Conservation (phyloP, 1,139 yeast species). For the Blastobotrys malaysiensis region DNA sequence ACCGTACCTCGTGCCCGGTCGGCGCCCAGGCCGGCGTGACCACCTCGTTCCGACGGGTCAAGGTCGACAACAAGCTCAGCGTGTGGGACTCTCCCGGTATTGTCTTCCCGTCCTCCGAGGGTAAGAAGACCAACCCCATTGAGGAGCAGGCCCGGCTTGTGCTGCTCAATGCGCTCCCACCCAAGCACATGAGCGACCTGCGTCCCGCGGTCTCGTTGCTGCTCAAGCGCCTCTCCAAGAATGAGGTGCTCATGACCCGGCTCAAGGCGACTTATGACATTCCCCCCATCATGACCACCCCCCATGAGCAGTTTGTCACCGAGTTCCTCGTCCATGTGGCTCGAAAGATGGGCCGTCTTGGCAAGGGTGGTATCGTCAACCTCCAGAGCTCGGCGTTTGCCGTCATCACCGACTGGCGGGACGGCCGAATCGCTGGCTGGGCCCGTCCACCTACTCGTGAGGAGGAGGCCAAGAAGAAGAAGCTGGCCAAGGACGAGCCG, state of each 20-base stretch:
- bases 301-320: slow-evolving; percentile 42
- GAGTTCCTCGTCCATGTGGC: slow-evolving; percentile 91
- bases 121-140: slow-evolving; percentile 45
- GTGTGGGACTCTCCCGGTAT: slow-evolving; percentile 96
- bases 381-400: slow-evolving; percentile 77
- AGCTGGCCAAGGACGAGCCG: slow-evolving; percentile 29
- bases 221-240: slow-evolving; percentile 59
- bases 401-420: slow-evolving; percentile 93
- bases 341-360: slow-evolving; percentile 84
- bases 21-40: slow-evolving; percentile 99
- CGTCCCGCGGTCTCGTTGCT: slow-evolving; percentile 72
- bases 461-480: slow-evolving; percentile 22
- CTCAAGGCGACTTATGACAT: slow-evolving; percentile 67
- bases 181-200: slow-evolving; percentile 81
- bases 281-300: slow-evolving; percentile 65
- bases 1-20: slow-evolving; percentile 74
- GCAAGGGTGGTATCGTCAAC: slow-evolving; percentile 91
- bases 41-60: slow-evolving; percentile 83
- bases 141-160: slow-evolving; percentile 86
- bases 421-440: slow-evolving; percentile 93
- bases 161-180: slow-evolving; percentile 83
- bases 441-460: slow-evolving; percentile 57
- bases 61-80: slow-evolving; percentile 83
- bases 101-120: slow-evolving; percentile 72
- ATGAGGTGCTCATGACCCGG: slow-evolving; percentile 63